Conservation (phyloP, 2,329 filamentous ascomycete species). For the Alternaria triticimaculans region DNA sequence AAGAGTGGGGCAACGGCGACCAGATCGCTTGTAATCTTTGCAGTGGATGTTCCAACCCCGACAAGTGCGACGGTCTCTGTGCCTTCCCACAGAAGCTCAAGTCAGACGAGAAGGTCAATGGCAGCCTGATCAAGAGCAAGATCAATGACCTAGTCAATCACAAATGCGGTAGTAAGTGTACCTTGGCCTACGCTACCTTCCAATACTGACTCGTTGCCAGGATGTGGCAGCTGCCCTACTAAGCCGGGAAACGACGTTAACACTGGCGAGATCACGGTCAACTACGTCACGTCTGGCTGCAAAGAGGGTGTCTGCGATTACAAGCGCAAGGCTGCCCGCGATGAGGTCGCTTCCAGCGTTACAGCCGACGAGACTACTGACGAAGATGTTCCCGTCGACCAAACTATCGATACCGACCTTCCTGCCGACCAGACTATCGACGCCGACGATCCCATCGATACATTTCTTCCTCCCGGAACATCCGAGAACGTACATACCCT, state of each 20-base stretch:
- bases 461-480: neutral
- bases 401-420: neutral
- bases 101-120: neutral
- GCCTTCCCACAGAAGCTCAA: neutral
- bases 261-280: conserved; percentile 2
- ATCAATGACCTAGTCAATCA: neutral
- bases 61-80: neutral
- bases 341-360: neutral
- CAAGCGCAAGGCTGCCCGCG: neutral
- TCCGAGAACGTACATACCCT: neutral
- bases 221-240: neutral
- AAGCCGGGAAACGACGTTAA: conserved; percentile 2
- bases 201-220: neutral
- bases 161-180: neutral
- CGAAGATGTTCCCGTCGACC: neutral
- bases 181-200: neutral
- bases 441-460: neutral
- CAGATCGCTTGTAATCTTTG: conserved; percentile 4
- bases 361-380: neutral
- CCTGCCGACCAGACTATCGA: neutral
- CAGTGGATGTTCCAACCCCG: neutral
- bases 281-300: neutral
- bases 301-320: neutral
- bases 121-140: neutral
- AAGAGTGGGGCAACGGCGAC: neutral